These are phyloP conservation scores for Lichina pygmaea DNA, from an alignment of 495 filamentous ascomycete genomes.

Conservation along the genomic window DNA sequence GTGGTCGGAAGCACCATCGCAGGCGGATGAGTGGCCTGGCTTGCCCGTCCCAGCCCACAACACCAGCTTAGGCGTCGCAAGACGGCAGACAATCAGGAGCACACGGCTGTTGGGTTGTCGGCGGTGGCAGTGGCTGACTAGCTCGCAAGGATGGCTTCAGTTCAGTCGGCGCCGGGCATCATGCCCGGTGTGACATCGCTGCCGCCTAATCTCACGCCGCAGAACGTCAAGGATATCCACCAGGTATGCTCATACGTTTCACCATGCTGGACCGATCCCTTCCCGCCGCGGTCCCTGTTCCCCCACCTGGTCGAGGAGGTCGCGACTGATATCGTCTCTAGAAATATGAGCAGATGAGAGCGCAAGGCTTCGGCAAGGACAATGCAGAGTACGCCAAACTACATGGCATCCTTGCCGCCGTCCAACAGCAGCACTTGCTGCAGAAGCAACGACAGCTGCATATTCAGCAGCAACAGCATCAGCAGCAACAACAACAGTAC, in stretches of 20 bases:
- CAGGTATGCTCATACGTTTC: background rate
- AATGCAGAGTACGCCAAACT: conserved; percentile 63
- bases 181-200: conserved; percentile 29
- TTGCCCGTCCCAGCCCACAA: too few relatives aligned
- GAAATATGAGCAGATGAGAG: conserved; percentile 66
- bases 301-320: background rate
- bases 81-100: too few relatives aligned
- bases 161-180: conserved; percentile 39
- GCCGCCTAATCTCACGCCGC: conserved; percentile 26
- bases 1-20: too few relatives aligned
- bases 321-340: conserved; percentile 9
- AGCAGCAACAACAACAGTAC: conserved; percentile 21
- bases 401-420: conserved; percentile 31
- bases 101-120: too few relatives aligned
- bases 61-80: too few relatives aligned
- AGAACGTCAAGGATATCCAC: conserved; percentile 16
- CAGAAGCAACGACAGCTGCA: conserved; percentile 18
- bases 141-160: conserved; percentile 38
- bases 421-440: conserved; percentile 26
- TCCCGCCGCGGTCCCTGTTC: background rate
- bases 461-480: conserved; percentile 15
- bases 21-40: too few relatives aligned
- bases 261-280: background rate
- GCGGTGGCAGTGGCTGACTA: too few relatives aligned
- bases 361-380: conserved; percentile 37